Conservation (phyloP, 169 alveolate species). For the Plasmodium blacklocki region DNA sequence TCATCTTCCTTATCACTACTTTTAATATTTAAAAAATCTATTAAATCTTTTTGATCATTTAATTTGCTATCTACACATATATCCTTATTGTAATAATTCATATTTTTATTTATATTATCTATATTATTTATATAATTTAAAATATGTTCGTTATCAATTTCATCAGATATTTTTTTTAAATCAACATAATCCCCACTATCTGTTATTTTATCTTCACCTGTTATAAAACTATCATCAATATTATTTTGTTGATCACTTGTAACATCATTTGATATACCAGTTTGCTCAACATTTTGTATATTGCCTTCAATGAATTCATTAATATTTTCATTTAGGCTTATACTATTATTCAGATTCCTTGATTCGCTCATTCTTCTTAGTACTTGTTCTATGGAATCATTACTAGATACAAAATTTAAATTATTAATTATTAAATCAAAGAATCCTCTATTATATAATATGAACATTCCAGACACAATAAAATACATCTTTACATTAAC, state of each 20-base stretch:
- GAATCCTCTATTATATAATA: conserved; percentile 62
- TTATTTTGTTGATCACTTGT: conserved; percentile 18
- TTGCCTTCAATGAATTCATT: background rate
- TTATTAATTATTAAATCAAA: conserved; percentile 50
- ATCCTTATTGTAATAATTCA: conserved; percentile 11
- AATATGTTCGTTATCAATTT: background rate
- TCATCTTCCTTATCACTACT: background rate
- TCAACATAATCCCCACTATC: too few species aligned
- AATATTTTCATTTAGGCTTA: too few species aligned
- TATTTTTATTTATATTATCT: background rate
- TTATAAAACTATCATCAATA: background rate
- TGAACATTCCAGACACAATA: conserved; percentile 51
- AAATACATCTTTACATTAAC: conserved; percentile 43
- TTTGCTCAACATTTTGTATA: conserved; percentile 5
- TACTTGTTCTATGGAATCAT: conserved; percentile 72
- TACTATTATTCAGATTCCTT: conserved; percentile 27
- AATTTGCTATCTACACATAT: background rate
- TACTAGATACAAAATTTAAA: conserved; percentile 53
- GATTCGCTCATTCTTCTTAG: conserved; percentile 68
- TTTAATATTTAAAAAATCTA: background rate
- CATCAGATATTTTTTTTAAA: too few species aligned
- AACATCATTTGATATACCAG: conserved; percentile 7
- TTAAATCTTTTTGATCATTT: conserved; percentile 14
- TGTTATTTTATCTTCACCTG: too few species aligned
- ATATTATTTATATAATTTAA: background rate